A percentile compares a stretch with the other conserved stretches of the same genome.
These are phyloP conservation scores for Epichloe sibirici DNA, from an alignment of 2,329 filamentous ascomycete genomes.

Conservation along the genomic window DNA sequence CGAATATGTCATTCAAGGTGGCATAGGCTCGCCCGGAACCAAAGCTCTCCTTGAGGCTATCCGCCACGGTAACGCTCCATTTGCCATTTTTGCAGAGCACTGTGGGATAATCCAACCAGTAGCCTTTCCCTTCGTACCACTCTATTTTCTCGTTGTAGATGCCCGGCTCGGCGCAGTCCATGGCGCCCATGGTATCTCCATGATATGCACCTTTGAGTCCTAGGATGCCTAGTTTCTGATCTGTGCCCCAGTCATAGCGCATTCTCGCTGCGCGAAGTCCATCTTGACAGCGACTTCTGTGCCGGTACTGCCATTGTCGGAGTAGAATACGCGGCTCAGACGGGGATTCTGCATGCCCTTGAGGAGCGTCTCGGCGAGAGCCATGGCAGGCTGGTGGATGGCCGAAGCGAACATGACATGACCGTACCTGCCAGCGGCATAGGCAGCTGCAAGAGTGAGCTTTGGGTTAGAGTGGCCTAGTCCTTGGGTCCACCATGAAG, in stretches of 20 bases:
- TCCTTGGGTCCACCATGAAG: slow-evolving; percentile 87
- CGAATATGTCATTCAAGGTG: slow-evolving; percentile 46
- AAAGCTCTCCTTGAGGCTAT: slow-evolving; percentile 32
- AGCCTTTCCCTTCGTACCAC: slow-evolving; percentile 69
- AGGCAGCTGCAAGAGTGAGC: slow-evolving; percentile 61
- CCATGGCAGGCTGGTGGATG: slow-evolving; percentile 65
- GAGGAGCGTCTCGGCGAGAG: slow-evolving; percentile 54
- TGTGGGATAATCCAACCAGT: slow-evolving; percentile 71
- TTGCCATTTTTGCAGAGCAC: slow-evolving; percentile 52
- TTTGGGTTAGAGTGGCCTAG: slow-evolving; percentile 66
- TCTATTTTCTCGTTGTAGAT: slow-evolving; percentile 73
- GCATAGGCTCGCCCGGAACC: slow-evolving; percentile 31
- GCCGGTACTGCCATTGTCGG: slow-evolving; percentile 73
- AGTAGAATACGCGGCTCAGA: slow-evolving; percentile 63
- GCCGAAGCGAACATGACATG: slow-evolving; percentile 81
- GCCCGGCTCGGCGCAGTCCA: slow-evolving; percentile 72
- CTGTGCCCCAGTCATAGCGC: slow-evolving; percentile 53
- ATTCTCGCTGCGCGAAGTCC: slow-evolving; percentile 55
- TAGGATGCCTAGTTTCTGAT: slow-evolving; percentile 50
- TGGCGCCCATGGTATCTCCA: slow-evolving; percentile 77
- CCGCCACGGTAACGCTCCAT: slow-evolving; percentile 52
- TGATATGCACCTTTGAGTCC: slow-evolving; percentile 75
- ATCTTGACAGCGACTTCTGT: slow-evolving; percentile 80
- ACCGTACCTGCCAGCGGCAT: slow-evolving; percentile 73
- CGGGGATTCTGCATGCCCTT: slow-evolving; percentile 48